These are phyloP conservation scores for Rhodotorula babjevae DNA, from an alignment of 768 basidiomycete species.

Conservation along the genomic window DNA sequence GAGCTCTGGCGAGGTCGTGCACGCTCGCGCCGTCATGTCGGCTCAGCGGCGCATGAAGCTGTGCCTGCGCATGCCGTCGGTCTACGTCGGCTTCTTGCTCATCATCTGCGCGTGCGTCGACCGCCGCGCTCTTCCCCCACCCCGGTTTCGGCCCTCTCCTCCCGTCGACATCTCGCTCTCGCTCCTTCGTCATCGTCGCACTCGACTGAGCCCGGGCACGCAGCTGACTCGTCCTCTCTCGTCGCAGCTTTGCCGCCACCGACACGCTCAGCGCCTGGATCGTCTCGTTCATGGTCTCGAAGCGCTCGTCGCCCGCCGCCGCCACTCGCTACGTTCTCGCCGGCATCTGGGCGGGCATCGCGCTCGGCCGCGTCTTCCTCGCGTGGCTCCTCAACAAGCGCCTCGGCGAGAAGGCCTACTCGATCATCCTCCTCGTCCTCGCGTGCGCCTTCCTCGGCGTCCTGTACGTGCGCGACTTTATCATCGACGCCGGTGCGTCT, in stretches of 20 bases:
- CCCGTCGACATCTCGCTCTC: neutral
- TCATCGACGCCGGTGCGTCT: constrained; percentile 16
- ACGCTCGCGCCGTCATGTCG: constrained; percentile 17
- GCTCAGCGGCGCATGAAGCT: constrained; percentile 26
- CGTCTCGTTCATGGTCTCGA: constrained; percentile 27
- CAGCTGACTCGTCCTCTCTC: neutral
- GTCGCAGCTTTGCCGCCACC: constrained; percentile 14
- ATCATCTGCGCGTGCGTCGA: constrained; percentile 26
- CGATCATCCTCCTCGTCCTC: constrained; percentile 8
- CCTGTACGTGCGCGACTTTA: constrained; percentile 17
- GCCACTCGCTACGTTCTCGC: constrained; percentile 26
- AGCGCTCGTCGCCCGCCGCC: constrained; percentile 6
- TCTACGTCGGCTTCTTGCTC: constrained; percentile 28
- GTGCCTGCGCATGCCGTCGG: constrained; percentile 13
- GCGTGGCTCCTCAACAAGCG: constrained; percentile 7
- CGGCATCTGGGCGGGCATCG: constrained; percentile 27
- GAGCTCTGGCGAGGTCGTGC: constrained; percentile 21
- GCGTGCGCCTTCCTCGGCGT: constrained; percentile 15
- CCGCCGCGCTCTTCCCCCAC: no score
- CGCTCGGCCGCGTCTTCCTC: constrained; percentile 22
- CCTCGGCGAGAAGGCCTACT: constrained; percentile 25
- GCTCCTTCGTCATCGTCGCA: neutral
- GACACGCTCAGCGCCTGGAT: constrained; percentile 31
- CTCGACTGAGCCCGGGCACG: no score
- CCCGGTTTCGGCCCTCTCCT: no score